Base-by-base conservation (phyloP, 768 basidiomycete species). In the Tubosaeta brunneosetosa region DNA sequence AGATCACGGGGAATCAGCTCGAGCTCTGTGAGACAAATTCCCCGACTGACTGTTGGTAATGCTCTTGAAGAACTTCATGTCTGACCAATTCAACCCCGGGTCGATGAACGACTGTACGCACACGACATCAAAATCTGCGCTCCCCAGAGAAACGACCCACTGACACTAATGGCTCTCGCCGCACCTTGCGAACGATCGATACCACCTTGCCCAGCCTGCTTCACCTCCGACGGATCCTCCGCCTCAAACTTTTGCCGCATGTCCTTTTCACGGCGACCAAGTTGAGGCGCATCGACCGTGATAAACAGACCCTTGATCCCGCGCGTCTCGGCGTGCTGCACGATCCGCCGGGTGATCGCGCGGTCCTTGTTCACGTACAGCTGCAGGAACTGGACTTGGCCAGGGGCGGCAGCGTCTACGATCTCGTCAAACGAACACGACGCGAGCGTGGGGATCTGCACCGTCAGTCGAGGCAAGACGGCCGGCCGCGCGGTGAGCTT, bases 181-280 rank as follows among this genome's bases (percentile, higher is more conserved):
- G 92, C 94, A 32, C 95, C 95, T 66, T 97, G 90, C 48, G 88
- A 84, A 40, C 88, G 82, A 62, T 94, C 85, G 41, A 94, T 82
- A 27, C 71, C 73, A 27, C 76, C 74, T 14, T 74, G 68, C 12
- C 70, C 70, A n/a, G 72, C 73, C 64, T 80, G 80, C n/a, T 56
- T 65, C 19, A 69, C 67, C 40, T 71, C 67, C n/a, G 69, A 71
- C 7, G 69, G 69, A 31, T 71, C 69, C 36, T 85, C 87, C 3
- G 88, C 92, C 36, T 88, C 91, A 55, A 97, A 97, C 66, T 93
- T 95, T 84, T 88, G 88, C 25, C 95, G 79, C 94, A 98, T 97
- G 64, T 98, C 95, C 53, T 94, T 94, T 68, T 95, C 94, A 53
- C 94, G 80, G 12, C 94, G 82, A 41, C 95, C 95, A 10, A 98